Conservation (phyloP, 2,329 filamentous ascomycete species). For the Pseudocercospora fuligena region DNA sequence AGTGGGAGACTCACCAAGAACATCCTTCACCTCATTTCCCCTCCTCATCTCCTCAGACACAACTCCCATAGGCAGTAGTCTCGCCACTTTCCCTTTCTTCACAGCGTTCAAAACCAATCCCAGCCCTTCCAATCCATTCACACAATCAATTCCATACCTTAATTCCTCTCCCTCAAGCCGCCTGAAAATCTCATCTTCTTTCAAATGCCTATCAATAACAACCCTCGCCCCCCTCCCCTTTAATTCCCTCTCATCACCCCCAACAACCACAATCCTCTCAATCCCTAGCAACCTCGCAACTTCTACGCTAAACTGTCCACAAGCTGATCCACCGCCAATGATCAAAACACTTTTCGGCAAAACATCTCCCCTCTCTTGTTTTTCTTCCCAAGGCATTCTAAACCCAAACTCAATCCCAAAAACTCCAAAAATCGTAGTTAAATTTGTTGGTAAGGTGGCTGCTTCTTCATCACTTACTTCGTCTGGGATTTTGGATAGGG, state of each 20-base stretch:
- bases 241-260: background rate
- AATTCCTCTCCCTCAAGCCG: background rate
- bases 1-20: background rate
- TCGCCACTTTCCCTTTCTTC: background rate
- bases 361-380: background rate
- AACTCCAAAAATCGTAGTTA: background rate
- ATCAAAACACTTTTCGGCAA: background rate
- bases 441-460: background rate
- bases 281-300: background rate
- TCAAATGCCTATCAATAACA: background rate
- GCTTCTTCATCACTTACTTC: background rate
- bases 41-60: background rate
- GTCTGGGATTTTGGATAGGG: background rate
- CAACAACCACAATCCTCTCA: background rate
- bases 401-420: background rate
- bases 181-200: background rate
- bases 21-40: background rate
- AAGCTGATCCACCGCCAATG: background rate
- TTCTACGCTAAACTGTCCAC: background rate
- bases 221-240: background rate
- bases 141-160: background rate
- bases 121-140: background rate
- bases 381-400: background rate
- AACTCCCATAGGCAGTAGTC: background rate
- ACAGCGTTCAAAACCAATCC: background rate